phyloP scores from a whole-genome alignment of 2,329 filamentous ascomycete species.

The Ceratocystis papillata region DNA sequence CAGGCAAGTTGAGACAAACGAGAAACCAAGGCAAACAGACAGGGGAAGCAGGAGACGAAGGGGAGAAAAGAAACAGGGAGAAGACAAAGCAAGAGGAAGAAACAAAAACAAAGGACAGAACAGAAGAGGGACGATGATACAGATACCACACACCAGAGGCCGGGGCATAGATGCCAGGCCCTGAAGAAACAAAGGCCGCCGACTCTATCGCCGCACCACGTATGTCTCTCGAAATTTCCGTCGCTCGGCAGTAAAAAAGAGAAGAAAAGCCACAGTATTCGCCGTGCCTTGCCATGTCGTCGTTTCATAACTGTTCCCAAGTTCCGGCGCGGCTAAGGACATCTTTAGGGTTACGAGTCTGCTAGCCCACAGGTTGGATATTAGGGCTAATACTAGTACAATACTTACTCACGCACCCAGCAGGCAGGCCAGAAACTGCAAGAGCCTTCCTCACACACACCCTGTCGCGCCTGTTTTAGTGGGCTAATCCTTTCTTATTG shows the following conservation, averaged over 20 bases:
- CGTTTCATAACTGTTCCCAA: conserved; percentile 2
- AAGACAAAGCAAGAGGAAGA: neutral
- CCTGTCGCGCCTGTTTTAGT: neutral
- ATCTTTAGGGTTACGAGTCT: neutral
- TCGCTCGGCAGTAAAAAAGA: neutral
- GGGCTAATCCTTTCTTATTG: neutral
- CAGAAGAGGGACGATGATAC: conserved; percentile 5
- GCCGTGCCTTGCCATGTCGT: neutral
- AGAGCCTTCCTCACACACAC: neutral
- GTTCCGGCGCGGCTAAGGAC: neutral
- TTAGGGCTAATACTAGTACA: no score
- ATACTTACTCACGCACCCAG: no score
- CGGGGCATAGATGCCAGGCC: neutral
- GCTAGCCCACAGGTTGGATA: neutral
- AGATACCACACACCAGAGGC: neutral
- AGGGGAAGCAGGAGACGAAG: neutral
- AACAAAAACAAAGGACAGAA: neutral
- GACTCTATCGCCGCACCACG: neutral
- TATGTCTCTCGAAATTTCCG: neutral
- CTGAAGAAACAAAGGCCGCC: neutral
- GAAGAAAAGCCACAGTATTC: neutral
- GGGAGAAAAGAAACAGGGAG: neutral
- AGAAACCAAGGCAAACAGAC: neutral
- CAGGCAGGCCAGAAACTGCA: neutral
- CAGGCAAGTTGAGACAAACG: conserved; percentile 3